Conservation (phyloP, 768 basidiomycete species). For the Sporobolomyces pararoseus region DNA sequence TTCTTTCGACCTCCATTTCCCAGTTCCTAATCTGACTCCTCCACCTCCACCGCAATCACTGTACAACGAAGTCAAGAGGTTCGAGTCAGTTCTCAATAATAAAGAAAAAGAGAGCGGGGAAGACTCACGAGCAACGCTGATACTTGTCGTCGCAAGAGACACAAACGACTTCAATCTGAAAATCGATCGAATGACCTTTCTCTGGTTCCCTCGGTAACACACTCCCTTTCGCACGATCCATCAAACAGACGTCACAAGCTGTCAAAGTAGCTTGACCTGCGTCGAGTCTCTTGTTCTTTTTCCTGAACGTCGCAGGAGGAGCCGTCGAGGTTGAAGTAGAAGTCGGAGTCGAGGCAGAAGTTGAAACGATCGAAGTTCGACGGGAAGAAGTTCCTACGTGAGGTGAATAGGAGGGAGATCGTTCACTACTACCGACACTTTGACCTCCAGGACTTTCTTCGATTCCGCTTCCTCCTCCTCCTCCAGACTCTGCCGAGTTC, state of each 20-base stretch:
- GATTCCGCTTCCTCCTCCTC: background rate
- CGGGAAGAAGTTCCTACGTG: background rate
- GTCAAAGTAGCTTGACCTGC: background rate
- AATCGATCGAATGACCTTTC: slow-evolving; percentile 5
- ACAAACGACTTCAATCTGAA: slow-evolving; percentile 35
- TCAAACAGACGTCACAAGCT: slow-evolving; percentile 34
- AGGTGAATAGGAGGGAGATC: background rate
- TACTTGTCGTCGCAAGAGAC: slow-evolving; percentile 24
- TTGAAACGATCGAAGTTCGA: background rate
- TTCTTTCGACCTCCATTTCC: slow-evolving; percentile 50
- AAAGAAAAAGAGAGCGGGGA: background rate
- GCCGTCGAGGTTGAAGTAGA: background rate
- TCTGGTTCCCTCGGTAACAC: slow-evolving; percentile 28
- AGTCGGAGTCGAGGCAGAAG: background rate
- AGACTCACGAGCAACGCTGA: slow-evolving; percentile 19
- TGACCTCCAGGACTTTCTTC: background rate
- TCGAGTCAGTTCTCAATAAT: background rate
- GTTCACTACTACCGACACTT: background rate
- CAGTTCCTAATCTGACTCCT: slow-evolving; percentile 47
- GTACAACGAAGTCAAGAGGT: background rate
- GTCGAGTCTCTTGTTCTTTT: slow-evolving; percentile 27
- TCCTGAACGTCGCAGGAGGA: slow-evolving; percentile 18
- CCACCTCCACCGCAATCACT: slow-evolving; percentile 49
- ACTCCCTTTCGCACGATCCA: slow-evolving; percentile 29
- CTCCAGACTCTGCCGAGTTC: background rate